Evolutionary conservation across 179 eudicot species (phyloP).

Genomic region (Pouteria campechiana): DNA sequence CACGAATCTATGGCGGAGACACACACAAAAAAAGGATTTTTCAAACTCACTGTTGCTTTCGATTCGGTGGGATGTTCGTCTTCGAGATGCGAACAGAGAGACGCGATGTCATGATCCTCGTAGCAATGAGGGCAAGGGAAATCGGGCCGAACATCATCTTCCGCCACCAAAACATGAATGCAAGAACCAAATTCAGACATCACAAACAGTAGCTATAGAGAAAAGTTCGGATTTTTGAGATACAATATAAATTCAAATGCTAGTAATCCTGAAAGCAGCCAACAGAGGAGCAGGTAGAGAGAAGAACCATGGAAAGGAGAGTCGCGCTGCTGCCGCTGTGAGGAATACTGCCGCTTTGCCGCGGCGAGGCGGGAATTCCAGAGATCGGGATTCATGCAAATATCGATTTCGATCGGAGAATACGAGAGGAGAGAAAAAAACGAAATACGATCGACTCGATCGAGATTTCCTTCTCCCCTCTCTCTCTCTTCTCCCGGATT

Average conservation of each 20-base stretch:
- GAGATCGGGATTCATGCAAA: conserved; percentile 70
- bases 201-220: neutral
- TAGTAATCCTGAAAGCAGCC: neutral
- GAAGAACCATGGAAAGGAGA: neutral
- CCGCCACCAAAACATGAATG: conserved; percentile 68
- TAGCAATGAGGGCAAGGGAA: conserved; percentile 83
- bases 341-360: conserved; percentile 63
- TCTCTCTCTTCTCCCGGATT: too few species aligned
- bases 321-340: conserved; percentile 39
- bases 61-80: conserved; percentile 81
- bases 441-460: too few species aligned
- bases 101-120: conserved; percentile 71
- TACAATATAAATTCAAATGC: too few species aligned
- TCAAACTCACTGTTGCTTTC: conserved; percentile 53
- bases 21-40: neutral
- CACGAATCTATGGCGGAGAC: too few species aligned
- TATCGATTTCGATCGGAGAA: neutral
- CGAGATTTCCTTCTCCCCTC: too few species aligned
- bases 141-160: conserved; percentile 68
- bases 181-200: conserved; percentile 56
- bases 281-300: neutral
- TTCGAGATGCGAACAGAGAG: conserved; percentile 76
- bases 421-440: neutral
- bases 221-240: too few species aligned
- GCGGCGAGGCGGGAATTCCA: conserved; percentile 84